Conservation (phyloP, 495 filamentous ascomycete genomes). For the Chaetomium tenue region DNA sequence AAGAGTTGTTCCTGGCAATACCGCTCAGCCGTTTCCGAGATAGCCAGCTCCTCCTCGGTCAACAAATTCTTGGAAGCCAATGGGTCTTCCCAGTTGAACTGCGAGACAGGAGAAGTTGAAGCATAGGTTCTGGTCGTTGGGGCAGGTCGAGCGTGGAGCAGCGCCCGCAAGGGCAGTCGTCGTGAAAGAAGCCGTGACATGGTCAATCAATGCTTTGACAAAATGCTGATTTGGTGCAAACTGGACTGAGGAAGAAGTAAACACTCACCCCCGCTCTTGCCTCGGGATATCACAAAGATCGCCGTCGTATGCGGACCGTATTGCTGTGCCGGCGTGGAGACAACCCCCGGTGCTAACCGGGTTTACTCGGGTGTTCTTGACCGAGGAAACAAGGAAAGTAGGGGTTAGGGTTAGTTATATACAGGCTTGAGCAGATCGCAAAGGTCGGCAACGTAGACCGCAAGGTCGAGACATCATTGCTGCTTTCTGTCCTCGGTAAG, state of each 20-base stretch:
- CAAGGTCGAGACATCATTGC: no score
- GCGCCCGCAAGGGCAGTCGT: conserved; percentile 18
- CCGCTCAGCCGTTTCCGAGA: conserved; percentile 80
- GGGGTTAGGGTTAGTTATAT: conserved; percentile 17
- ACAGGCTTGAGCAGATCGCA: no score
- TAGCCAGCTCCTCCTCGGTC: conserved; percentile 86
- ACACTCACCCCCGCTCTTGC: neutral
- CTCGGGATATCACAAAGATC: conserved; percentile 13
- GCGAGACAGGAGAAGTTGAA: conserved; percentile 25
- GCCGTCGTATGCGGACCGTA: conserved; percentile 1
- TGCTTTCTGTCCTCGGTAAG: no score
- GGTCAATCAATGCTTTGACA: neutral
- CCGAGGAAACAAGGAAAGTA: neutral
- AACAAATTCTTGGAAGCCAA: conserved; percentile 68
- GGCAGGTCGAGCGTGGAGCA: conserved; percentile 14
- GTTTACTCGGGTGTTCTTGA: neutral
- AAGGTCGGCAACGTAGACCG: neutral
- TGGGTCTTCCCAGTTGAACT: conserved; percentile 92
- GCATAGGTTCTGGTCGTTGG: conserved; percentile 25
- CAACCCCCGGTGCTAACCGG: conserved; percentile 11
- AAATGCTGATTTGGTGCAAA: neutral
- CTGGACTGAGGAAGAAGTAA: neutral
- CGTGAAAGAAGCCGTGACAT: conserved; percentile 33
- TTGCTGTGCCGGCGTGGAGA: neutral
- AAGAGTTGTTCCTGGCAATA: conserved; percentile 90